Percentiles rank a stretch among this genome's conserved stretches.
Evolutionary conservation across 345 rosid species (phyloP).

Genomic region (Brassica carinata): DNA sequence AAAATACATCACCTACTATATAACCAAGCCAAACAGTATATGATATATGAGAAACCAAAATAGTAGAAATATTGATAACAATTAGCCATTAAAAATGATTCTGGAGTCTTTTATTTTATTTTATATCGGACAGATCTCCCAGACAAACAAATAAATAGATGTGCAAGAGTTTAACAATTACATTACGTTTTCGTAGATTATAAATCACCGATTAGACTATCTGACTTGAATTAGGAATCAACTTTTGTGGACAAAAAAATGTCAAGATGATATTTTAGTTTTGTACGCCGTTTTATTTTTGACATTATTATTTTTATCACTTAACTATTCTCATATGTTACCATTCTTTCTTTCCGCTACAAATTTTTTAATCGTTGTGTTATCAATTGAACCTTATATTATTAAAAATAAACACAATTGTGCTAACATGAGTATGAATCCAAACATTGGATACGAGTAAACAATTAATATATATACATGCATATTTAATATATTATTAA

Average conservation of each 20-base stretch:
- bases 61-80: too few species aligned
- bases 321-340: not conserved
- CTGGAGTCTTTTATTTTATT: not conserved
- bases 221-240: not conserved
- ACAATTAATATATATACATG: not conserved
- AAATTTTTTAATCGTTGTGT: not conserved
- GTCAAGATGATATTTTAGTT: not conserved
- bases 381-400: not conserved
- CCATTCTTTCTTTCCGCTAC: not conserved
- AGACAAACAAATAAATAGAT: not conserved
- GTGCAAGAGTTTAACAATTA: too few species aligned
- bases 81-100: not conserved
- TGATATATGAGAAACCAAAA: too few species aligned
- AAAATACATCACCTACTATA: not conserved
- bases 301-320: not conserved
- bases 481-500: not conserved
- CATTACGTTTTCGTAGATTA: not conserved
- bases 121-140: not conserved
- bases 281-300: not conserved
- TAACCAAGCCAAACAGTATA: not conserved
- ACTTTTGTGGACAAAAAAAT: not conserved
- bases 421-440: slow-evolving; percentile 6
- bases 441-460: slow-evolving; percentile 1
- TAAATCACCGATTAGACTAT: not conserved
- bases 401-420: not conserved